phyloP scores from a whole-genome alignment of 768 basidiomycete species.

The Tulasnella sp. region DNA sequence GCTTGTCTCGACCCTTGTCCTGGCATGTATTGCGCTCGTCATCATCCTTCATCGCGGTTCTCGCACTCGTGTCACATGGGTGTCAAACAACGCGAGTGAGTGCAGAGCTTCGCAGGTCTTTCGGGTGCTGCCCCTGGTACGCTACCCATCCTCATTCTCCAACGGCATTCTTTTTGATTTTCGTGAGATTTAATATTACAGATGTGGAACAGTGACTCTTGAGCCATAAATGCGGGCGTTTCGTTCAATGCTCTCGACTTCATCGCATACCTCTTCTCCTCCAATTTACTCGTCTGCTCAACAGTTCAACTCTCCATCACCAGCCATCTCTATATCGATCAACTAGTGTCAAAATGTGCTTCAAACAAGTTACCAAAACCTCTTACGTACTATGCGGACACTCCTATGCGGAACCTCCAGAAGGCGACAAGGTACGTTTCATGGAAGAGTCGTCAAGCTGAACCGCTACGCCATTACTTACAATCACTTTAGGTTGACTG shows the following conservation, averaged over 20 bases:
- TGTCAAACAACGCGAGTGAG: not conserved
- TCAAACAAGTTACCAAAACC: not conserved
- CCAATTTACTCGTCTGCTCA: not conserved
- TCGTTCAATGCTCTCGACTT: not conserved
- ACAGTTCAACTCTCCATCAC: not conserved
- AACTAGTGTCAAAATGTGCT: not conserved
- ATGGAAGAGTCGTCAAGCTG: not conserved
- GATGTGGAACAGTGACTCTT: not conserved
- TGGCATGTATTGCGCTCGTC: not conserved
- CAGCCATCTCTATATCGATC: not conserved
- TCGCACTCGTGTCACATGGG: not conserved
- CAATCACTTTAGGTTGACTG: slow-evolving; percentile 1
- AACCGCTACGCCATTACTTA: not conserved
- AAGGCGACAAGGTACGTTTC: slow-evolving; percentile 2
- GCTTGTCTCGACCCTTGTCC: not conserved
- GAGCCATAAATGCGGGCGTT: not conserved
- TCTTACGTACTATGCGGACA: slow-evolving; percentile 1
- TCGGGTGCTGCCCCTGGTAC: not conserved
- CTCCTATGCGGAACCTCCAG: slow-evolving; percentile 2
- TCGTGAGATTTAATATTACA: not conserved
- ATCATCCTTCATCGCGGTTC: not conserved
- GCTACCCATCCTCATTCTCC: not conserved
- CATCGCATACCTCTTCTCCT: not conserved
- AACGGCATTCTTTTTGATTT: not conserved
- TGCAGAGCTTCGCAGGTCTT: not conserved